A percentile compares a stretch with the other conserved stretches of the same genome.
Evolutionary conservation across 306 rosid genomes (phyloP).

Genomic region (Quercus ilex): DNA sequence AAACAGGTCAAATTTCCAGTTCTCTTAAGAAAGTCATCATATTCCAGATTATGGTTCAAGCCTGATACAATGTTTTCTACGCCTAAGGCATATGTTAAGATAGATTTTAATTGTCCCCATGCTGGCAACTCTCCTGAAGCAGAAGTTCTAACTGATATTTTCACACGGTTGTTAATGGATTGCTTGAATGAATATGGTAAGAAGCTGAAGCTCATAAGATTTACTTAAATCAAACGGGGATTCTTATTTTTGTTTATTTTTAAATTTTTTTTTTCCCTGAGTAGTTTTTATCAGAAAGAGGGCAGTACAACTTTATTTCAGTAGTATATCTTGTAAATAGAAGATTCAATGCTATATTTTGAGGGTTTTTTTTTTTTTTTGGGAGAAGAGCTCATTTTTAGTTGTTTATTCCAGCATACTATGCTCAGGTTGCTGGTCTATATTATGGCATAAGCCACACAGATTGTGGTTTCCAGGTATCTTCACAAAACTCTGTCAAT

Average conservation of each 20-base stretch:
- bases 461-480: conserved; percentile 84
- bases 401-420: conserved; percentile 59
- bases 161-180: conserved; percentile 80
- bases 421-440: conserved; percentile 88
- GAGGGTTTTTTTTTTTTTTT: neutral
- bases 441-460: conserved; percentile 48
- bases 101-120: conserved; percentile 78
- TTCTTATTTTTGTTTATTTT: neutral
- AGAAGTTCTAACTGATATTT: conserved; percentile 59
- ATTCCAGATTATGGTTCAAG: conserved; percentile 81
- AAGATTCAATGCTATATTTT: neutral
- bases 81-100: conserved; percentile 83
- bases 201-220: neutral
- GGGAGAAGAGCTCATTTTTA: conserved; percentile 14
- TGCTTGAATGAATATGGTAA: conserved; percentile 91
- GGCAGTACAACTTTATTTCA: neutral
- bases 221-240: neutral
- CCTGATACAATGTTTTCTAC: conserved; percentile 75
- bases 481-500: neutral
- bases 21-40: conserved; percentile 63
- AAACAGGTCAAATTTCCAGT: conserved; percentile 73
- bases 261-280: neutral
- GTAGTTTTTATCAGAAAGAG: neutral
- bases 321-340: neutral
- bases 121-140: conserved; percentile 84